Evolutionary conservation across 1,284 basidiomycete genomes (phyloP).

Genomic region (Meripilus lineatus): DNA sequence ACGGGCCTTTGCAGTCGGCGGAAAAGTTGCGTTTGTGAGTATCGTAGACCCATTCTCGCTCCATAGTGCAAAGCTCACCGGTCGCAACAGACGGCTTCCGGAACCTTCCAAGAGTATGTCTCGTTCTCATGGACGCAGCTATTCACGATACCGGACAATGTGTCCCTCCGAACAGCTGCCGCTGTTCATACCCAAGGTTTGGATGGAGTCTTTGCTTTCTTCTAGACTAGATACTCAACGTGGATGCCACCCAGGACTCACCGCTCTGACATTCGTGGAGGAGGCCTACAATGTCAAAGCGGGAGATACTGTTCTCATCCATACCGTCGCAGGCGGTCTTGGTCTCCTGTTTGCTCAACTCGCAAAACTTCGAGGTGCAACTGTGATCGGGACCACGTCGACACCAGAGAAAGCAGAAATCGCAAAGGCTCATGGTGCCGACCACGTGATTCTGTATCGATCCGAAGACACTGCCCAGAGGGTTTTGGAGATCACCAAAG

Average conservation of each 20-base stretch:
- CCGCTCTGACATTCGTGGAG: slow-evolving; percentile 74
- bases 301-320: slow-evolving; percentile 73
- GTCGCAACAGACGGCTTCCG: slow-evolving; percentile 16
- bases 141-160: slow-evolving; percentile 48
- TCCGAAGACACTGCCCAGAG: slow-evolving; percentile 65
- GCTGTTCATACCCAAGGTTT: slow-evolving; percentile 42
- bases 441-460: slow-evolving; percentile 83
- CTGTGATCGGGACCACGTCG: slow-evolving; percentile 92
- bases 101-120: slow-evolving; percentile 22
- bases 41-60: not conserved
- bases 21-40: slow-evolving; percentile 60
- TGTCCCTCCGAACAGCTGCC: slow-evolving; percentile 66
- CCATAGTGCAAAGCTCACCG: too few species aligned
- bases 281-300: slow-evolving; percentile 84
- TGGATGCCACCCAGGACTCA: slow-evolving; percentile 46
- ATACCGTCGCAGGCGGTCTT: slow-evolving; percentile 87
- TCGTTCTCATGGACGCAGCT: slow-evolving; percentile 32
- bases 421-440: slow-evolving; percentile 77
- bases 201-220: not conserved
- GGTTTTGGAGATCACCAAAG: slow-evolving; percentile 76
- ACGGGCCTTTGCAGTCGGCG: slow-evolving; percentile 54
- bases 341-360: slow-evolving; percentile 62
- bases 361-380: slow-evolving; percentile 70
- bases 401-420: slow-evolving; percentile 79
- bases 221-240: not conserved